These are phyloP conservation scores for Xylaria polymorpha DNA, from an alignment of 2,329 filamentous ascomycete species.

Conservation along the genomic window DNA sequence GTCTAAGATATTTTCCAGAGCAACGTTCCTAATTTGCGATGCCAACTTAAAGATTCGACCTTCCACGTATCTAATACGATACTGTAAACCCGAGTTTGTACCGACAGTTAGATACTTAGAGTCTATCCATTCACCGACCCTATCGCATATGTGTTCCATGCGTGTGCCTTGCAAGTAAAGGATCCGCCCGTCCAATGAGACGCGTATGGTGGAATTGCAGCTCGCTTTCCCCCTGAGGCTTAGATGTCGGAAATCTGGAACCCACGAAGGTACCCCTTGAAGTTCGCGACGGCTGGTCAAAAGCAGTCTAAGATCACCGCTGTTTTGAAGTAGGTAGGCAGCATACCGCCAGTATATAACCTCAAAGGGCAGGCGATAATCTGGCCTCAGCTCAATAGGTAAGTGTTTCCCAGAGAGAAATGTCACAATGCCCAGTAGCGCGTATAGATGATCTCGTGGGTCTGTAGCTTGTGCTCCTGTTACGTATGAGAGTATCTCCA, in stretches of 20 bases:
- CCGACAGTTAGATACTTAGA: not conserved
- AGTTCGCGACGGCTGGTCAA: not conserved
- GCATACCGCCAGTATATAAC: constrained; percentile 41
- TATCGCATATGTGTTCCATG: constrained; percentile 34
- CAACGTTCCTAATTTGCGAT: constrained; percentile 20
- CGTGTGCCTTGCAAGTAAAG: constrained; percentile 34
- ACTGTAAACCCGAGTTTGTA: constrained; percentile 4
- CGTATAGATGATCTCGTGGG: constrained; percentile 27
- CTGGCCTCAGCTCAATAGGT: constrained; percentile 34
- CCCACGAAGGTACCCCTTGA: constrained; percentile 41
- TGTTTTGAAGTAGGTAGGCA: constrained; percentile 25
- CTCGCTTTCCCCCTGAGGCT: not conserved
- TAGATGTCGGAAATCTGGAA: constrained; percentile 40
- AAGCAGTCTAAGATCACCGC: constrained; percentile 35
- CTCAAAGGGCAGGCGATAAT: constrained; percentile 38
- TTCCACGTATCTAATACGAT: constrained; percentile 29
- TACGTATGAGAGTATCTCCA: constrained; percentile 8
- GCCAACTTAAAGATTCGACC: constrained; percentile 32
- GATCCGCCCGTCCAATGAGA: constrained; percentile 35
- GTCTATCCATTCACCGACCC: constrained; percentile 14
- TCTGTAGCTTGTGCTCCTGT: constrained; percentile 7
- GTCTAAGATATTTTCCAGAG: constrained; percentile 14
- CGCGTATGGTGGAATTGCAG: not conserved
- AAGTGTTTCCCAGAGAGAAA: constrained; percentile 12
- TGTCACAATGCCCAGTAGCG: constrained; percentile 5